These are phyloP conservation scores for Termitomyces sp. DNA, from an alignment of 768 basidiomycete species.

Conservation along the genomic window DNA sequence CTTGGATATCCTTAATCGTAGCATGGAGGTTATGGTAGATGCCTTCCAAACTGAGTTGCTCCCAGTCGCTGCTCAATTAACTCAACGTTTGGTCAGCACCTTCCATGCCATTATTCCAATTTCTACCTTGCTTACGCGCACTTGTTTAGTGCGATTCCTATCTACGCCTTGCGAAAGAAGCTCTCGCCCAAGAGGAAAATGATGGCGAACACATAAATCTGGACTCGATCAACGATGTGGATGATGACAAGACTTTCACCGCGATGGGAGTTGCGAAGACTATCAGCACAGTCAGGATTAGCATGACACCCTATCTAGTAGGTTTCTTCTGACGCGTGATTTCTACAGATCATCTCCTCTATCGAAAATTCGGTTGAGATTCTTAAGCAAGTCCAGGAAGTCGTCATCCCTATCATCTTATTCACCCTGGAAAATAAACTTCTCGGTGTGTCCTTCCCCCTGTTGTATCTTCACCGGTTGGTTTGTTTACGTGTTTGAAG, in stretches of 20 bases:
- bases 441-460: constrained; percentile 45
- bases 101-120: neutral
- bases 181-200: constrained; percentile 47
- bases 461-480: neutral
- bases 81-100: constrained; percentile 61
- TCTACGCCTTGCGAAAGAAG: constrained; percentile 69
- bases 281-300: constrained; percentile 58
- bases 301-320: neutral
- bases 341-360: constrained; percentile 59
- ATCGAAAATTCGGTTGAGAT: constrained; percentile 72
- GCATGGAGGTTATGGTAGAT: constrained; percentile 85
- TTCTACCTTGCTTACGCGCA: neutral
- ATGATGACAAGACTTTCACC: constrained; percentile 83
- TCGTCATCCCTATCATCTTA: constrained; percentile 70
- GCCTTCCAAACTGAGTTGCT: constrained; percentile 79
- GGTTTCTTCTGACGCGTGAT: neutral
- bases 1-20: constrained; percentile 73
- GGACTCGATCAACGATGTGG: constrained; percentile 48
- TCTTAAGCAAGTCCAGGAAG: constrained; percentile 72
- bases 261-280: constrained; percentile 88
- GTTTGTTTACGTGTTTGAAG: constrained; percentile 28
- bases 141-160: constrained; percentile 70
- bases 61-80: constrained; percentile 79
- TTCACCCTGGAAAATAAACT: constrained; percentile 75
- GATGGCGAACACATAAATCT: constrained; percentile 45